Base-by-base conservation (phyloP, 768 basidiomycete species). In the Boletus rufocinnamomeus region DNA sequence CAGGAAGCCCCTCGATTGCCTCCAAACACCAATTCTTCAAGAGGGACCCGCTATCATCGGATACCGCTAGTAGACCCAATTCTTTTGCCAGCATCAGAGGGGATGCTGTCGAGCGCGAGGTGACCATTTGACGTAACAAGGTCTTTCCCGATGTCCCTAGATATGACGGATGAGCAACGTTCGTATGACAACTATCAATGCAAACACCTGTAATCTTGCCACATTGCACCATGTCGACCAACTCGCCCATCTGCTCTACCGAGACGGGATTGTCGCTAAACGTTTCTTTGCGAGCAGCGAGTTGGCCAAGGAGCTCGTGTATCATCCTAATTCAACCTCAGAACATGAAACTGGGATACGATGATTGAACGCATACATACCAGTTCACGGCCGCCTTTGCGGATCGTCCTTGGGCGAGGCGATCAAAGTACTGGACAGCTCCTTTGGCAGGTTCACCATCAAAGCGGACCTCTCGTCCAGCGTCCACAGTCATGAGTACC, bases 341-440 rank as follows among this genome's bases (percentile, higher is more conserved):
- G 19, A 54, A 35, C 34, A 23, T 25, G 13, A n/a, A 32, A 9
- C 4, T 25, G 21, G 21, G 50, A 23, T 25, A 14, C 46, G 14
- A 6, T 8, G 19, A 11, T 16, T 16, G 28, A 30, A 17, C 23
- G 16, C 44, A 32, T 32, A 69, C 82, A 60, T 56, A 94, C 96
- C 95, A 98, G 69, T 98, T 98, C 19, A 88, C 81, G 17, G 87
- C 91, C 5, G 80, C 73, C 65, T 87, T 89, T 1, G 91, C 84
- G 57, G 89, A 81, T 51, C 89, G 75, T 13, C 75, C 77, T 30
- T 69, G 57, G 0, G 81, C 75, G 43, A 93, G 73, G n/a, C 62
- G 74, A 66, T 97, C 92, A 67, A 97, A 98, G 73, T 91, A 98
- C 4, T 79, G 75, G 4, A 96, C 80, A 2, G 86, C 90, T 7